A percentile compares a stretch with the other conserved stretches of the same genome.
Evolutionary conservation across 148 eudicot species (phyloP).

Genomic region (Vaccinium darrowii): DNA sequence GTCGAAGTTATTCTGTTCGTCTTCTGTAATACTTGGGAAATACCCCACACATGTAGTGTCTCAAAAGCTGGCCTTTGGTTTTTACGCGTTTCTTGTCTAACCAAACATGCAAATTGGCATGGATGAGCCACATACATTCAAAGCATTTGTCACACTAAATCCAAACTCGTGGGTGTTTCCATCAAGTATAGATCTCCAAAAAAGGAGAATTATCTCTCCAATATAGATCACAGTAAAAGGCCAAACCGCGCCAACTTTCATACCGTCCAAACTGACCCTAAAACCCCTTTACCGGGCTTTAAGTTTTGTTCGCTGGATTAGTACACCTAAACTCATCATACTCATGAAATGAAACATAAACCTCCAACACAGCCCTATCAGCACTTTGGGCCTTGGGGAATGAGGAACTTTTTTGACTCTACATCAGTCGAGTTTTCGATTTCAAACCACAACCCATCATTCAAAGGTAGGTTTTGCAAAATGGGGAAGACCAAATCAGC

Average conservation of each 20-base stretch:
- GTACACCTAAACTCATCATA: not conserved
- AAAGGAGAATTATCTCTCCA: constrained; percentile 76
- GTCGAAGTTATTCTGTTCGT: too few species aligned
- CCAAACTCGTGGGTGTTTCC: constrained; percentile 53
- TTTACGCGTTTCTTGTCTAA: constrained; percentile 48
- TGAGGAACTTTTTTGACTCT: too few species aligned
- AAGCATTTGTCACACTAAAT: constrained; percentile 69
- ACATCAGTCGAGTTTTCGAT: not conserved
- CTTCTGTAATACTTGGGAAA: too few species aligned
- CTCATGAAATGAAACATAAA: not conserved
- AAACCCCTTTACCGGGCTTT: constrained; percentile 76
- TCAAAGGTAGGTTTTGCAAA: constrained; percentile 60
- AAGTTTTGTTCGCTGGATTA: not conserved
- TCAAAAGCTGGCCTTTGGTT: constrained; percentile 48
- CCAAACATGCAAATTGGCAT: constrained; percentile 90
- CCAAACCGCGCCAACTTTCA: constrained; percentile 67
- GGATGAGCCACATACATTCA: constrained; percentile 73
- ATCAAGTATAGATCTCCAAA: constrained; percentile 84
- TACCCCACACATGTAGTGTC: too few species aligned
- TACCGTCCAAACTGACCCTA: constrained; percentile 57
- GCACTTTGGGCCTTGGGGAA: constrained; percentile 1
- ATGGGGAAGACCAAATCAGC: constrained; percentile 85
- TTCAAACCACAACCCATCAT: constrained; percentile 31
- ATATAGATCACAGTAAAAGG: constrained; percentile 86
- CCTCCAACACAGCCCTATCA: not conserved